Base-by-base conservation (phyloP, 176 grass and related monocot genomes). In the Triticum turgidum region DNA sequence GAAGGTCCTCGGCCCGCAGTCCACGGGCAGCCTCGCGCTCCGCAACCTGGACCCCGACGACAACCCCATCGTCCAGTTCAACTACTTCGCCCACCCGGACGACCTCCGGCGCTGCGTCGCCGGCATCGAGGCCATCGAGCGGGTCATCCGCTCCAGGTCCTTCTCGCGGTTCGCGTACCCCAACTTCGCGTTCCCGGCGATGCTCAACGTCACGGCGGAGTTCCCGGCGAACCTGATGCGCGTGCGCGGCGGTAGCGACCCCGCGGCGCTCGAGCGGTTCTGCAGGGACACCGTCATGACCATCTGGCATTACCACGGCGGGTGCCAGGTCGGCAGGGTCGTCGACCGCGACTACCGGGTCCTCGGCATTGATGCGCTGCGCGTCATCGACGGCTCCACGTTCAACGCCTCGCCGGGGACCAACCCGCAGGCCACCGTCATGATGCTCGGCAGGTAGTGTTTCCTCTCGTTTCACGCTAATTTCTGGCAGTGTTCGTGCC, bases 251-350 rank as follows among this genome's bases (percentile, higher is more conserved):
- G 85, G 38, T 32, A 73, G 88, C 76, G 95, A 91, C 79, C 77
- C 84, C 17, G 81, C 78, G 75, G 87, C 87, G 69, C 65, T 92
- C 25, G 95, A 93, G 91, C 93, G 63, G 63, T 98, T 95, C 80
- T 98, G 94, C 86, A 87, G 87, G 86, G 88, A 94, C 88, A 94
- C 94, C n/a, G 94, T 97, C 9, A 90, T 87, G 79, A 97, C 94
- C 32, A 97, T 97, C 74, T 97, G 94, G 94, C 94, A 97, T 80
- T 97, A 97, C 83, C 94, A 97, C 81, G 94, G 94, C 4, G 92
- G 94, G 0, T 97, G 92, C 87, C 94, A 92, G 45, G 88, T 86
- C 79, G 91, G 89, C 61, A 90, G 87, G 21, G 95, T 98, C 27
- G 91, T 98, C 18, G 91, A 98, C 77, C 83, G 79, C 71, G 80